Base-by-base conservation (phyloP, 176 grass and related monocot genomes). In the Aegilops speltoides region DNA sequence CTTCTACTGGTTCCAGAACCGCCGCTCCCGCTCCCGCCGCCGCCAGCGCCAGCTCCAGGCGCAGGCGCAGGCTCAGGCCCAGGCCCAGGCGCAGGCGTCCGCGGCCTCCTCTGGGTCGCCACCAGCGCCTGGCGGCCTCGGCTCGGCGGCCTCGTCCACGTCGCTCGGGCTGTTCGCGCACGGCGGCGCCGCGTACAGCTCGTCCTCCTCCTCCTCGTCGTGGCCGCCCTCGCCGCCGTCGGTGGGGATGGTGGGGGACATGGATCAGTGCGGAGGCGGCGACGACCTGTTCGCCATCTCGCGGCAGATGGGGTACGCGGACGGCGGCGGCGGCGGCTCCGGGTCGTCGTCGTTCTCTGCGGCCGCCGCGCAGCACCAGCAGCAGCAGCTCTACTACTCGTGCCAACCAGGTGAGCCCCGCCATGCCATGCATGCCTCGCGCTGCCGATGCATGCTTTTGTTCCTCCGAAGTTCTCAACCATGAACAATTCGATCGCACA, bases 1-100 rank as follows among this genome's bases (percentile, higher is more conserved):
- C 75, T 98, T 98, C 81, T 98, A 98, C 83, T 98, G 96, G 96
- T 98, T 98, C 75, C 96, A 95, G 90, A 98, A 98, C 79, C 88
- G 96, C 26, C 89, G 96, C 68, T 98, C 96, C 1, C 82, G 96
- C 17, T 98, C 93, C 0, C 93, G 96, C 48, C 91, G 96, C 1
- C 96, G 93, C 64, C 96, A 98, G 78, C 91, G 96, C n/a, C 96
- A 95, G 86, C 78, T 93, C 19, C 93, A 92, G 81, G 91, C 87
- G 9, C 89, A 89, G 73, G 83, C 89, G 19, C 82, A 85, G 45
- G 78, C 79, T 0, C 31, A 52, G 8, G 66, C 85, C 1, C 93
- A 92, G 80, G 82, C 89, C 1, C 81, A 85, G 54, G 78, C 78
- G 0, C 31, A 52, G 1, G 77, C 88, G 0, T 57, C 83, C 0